Base-by-base conservation (phyloP, 805 yeast genomes). In the Alloascoidea africana region DNA sequence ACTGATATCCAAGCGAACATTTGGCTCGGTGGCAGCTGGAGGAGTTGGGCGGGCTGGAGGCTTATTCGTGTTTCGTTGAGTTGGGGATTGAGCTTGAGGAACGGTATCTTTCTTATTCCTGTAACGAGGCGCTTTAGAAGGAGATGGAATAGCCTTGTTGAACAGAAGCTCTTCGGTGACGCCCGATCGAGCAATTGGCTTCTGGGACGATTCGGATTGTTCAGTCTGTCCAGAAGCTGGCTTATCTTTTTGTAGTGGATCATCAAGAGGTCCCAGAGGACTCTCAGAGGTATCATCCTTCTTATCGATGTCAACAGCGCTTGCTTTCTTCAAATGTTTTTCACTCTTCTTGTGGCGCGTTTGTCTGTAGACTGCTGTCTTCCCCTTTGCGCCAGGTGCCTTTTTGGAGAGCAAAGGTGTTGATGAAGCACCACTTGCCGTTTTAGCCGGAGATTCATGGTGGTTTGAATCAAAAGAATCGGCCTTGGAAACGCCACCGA, bases 1-100 rank as follows among this genome's bases (percentile, higher is more conserved):
- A 1, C 74, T 56, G 27, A 87, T 78, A 3, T 70, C 74, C 42
- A 82, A 66, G 5, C 18, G 17, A 5, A 32, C 5, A n/a, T n/a
- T n/a, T n/a, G n/a, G n/a, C n/a, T n/a, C n/a, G n/a, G 8, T 32
- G 13, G 17, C 11, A n/a, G 18, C 18, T 5, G 17, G 19, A 11
- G 17, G 17, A n/a, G 17, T 18, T 14, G 34, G 34, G 8, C 11
- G 8, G 11, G 11, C 13, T 15, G 8, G 8, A 8, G 34, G n/a
- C 11, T 32, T 23, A 8, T 23, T 8, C n/a, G 8, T 8, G 13
- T 23, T 8, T n/a, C n/a, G 30, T 23, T 23, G 30, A 23, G 8
- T 23, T 8, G n/a, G 8, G 8, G 30, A 23, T 23, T 23, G 30
- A 23, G 30, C 8, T 8, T 23, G 13, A 23, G 30, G 30, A 8